Evolutionary conservation across 345 rosid species (phyloP), one percentile per base, ranked within the genome.

Genomic region (Raphanus raphanistrum): DNA sequence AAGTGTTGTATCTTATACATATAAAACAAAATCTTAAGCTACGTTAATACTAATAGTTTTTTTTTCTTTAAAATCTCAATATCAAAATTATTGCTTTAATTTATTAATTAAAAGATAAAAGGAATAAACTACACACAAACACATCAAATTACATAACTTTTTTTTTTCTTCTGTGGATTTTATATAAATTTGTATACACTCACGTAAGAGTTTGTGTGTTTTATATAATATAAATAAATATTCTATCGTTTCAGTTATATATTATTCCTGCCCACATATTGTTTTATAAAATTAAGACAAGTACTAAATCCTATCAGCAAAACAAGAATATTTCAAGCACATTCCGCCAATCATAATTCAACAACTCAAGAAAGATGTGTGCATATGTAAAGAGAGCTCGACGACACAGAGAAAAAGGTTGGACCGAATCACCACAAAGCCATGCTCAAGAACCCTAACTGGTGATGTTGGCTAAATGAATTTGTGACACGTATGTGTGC

Each of bases 381-480:
- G 38, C 66, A 62, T 55, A 72, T 17, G 68, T 13, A 15, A 33
- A 72, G 36, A 66, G 48, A 41, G 25, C 41, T 71, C 71, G 54
- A 64, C 29, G 59, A 58, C 62, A 33, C 5, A 15, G 3, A 45
- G 15, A 12, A 66, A 60, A 65, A 66, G 38, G 66, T 25, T 0
- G 15, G 32, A 43, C 17, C 36, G 38, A 68, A 58, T 69, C 58
- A 70, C 61, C n/a, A 28, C 62, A 36, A 41, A 26, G 60, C 16
- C 45, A 72, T 71, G 74, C 68, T 64, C 59, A 48, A 48, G 64
- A 79, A 3, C 74, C 36, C 70, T 79, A 67, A 67, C 68, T 61
- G 78, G 78, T 45, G 1, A 33, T 35, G 11, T 69, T 60, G 78
- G 70, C 33, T 48, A 11, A 73, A 52, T 73, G 12, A 10, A 2